Evolutionary conservation across 2,329 filamentous ascomycete species (phyloP).

Genomic region (Penicillium expansum): DNA sequence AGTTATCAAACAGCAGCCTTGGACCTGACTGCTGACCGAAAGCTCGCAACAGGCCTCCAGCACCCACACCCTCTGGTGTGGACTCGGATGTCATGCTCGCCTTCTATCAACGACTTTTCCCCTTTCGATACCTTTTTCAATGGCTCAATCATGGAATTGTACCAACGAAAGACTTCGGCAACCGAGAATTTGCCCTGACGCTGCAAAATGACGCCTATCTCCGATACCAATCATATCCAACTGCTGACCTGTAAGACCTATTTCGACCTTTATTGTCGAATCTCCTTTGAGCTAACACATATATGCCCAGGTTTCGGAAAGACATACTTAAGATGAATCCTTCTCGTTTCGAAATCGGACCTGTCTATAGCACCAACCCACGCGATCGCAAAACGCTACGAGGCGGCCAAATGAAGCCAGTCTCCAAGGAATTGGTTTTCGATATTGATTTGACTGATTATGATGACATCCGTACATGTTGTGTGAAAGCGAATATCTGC

Average conservation of each 20-base stretch:
- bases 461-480: constrained; percentile 94
- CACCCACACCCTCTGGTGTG: constrained; percentile 49
- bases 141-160: constrained; percentile 94
- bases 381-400: constrained; percentile 85
- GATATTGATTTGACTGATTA: constrained; percentile 99
- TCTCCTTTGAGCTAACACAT: constrained; percentile 20
- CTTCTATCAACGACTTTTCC: constrained; percentile 94
- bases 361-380: constrained; percentile 92
- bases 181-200: constrained; percentile 95
- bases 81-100: constrained; percentile 85
- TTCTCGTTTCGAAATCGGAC: constrained; percentile 94
- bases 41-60: constrained; percentile 26
- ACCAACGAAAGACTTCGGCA: constrained; percentile 81
- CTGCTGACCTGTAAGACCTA: constrained; percentile 57
- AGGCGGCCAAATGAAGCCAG: constrained; percentile 74
- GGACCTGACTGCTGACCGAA: constrained; percentile 12
- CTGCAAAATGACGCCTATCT: constrained; percentile 90
- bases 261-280: background rate
- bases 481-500: constrained; percentile 89
- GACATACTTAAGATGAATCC: constrained; percentile 86
- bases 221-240: constrained; percentile 79
- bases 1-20: background rate
- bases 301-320: constrained; percentile 68
- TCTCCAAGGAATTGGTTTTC: constrained; percentile 93
- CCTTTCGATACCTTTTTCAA: constrained; percentile 91